Evolutionary conservation across 2,329 filamentous ascomycete genomes (phyloP), one percentile per base, ranked within the genome.

Genomic region (Aspergillus sojae): DNA sequence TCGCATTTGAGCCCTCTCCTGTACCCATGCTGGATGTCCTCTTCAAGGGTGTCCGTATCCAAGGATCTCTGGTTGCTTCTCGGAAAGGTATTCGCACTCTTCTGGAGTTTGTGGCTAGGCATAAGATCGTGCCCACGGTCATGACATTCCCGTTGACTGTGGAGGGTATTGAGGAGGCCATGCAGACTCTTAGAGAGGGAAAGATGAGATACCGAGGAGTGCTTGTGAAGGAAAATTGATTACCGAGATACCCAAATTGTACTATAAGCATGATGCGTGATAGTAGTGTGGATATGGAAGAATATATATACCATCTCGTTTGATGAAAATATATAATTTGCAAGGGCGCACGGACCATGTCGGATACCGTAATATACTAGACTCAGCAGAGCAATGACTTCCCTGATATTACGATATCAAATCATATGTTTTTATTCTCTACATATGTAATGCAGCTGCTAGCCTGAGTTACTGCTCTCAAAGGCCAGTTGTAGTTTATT

Each of bases 61-160:
- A 87, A 65, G 88, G 88, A 4, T 88, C 84, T 78, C 82, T 89
- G 0, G 84, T 84, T 39, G 89, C 89, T 0, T 84, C 89, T 54
- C 83, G 88, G 0, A 78, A 86, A 28, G 85, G 90, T 67, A 82
- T 83, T 59, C 85, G 88, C 72, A 86, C 90, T 70, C 87, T 90
- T 56, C 84, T 92, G 59, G 80, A 80, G 4, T 92, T 92, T 72
- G 84, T 88, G 0, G 78, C 82, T 65, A 75, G 80, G 19, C 86
- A 91, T 68, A 81, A 81, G 5, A 82, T 92, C 66, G 83, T 84
- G 73, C 89, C 89, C 61, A 81, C 90, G 74, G 77, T 91, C 36
- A 84, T 91, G 79, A 86, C 81, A 72, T 91, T 86, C 71, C 82
- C 86, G 0, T 79, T 92, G 56, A 81, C 75, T 12, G 62, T 79